Percentiles rank a stretch among this genome's conserved stretches.
These are phyloP conservation scores for Pleurotus giganteus DNA, from an alignment of 768 basidiomycete genomes.

Conservation along the genomic window DNA sequence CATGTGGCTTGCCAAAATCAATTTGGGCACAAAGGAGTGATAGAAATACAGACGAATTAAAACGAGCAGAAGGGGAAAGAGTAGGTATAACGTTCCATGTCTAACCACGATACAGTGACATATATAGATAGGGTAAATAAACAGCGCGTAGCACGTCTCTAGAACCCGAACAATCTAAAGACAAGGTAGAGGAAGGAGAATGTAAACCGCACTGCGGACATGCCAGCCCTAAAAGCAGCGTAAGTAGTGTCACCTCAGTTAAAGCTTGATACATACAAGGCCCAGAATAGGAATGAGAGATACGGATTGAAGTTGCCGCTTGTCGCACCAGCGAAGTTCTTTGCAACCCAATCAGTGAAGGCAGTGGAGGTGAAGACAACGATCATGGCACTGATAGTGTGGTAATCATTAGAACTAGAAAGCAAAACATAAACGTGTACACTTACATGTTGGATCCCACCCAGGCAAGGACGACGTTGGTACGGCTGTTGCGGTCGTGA, in stretches of 20 bases:
- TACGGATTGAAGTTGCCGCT: slow-evolving; percentile 84
- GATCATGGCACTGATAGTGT: slow-evolving; percentile 55
- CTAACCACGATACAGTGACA: background rate
- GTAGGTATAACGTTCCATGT: background rate
- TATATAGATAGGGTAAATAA: background rate
- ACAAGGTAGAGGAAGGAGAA: slow-evolving; percentile 80
- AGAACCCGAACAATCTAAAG: slow-evolving; percentile 68
- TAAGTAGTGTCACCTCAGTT: background rate
- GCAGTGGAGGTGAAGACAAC: slow-evolving; percentile 73
- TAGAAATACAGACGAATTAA: slow-evolving; percentile 8
- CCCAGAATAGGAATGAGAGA: slow-evolving; percentile 76
- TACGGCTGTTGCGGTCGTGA: slow-evolving; percentile 79
- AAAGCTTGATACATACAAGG: slow-evolving; percentile 34
- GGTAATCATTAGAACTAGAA: slow-evolving; percentile 10
- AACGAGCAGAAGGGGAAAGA: background rate
- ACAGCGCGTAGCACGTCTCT: slow-evolving; percentile 16
- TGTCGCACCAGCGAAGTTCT: slow-evolving; percentile 48
- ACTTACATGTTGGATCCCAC: slow-evolving; percentile 82
- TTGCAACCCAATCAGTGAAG: slow-evolving; percentile 71
- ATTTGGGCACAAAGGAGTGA: slow-evolving; percentile 1
- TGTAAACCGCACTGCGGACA: slow-evolving; percentile 78
- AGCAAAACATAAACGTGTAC: slow-evolving; percentile 7
- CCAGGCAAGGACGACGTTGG: slow-evolving; percentile 83
- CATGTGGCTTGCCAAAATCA: slow-evolving; percentile 2
- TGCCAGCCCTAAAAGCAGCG: slow-evolving; percentile 52